phyloP scores from a whole-genome alignment of 2,329 filamentous ascomycete genomes.

The Esteya vermicola region DNA sequence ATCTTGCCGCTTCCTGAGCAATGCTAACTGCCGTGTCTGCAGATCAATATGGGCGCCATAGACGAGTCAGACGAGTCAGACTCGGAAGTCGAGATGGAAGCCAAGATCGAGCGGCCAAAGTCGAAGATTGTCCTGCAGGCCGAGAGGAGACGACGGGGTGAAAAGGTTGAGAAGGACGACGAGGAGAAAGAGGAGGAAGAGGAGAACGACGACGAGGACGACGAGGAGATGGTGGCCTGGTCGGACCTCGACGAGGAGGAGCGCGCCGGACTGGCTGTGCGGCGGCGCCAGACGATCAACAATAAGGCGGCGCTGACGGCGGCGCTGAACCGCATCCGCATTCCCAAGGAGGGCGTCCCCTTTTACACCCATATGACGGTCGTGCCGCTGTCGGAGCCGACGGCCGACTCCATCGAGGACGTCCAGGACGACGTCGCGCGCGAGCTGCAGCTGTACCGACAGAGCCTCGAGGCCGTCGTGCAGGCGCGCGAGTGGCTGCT shows the following conservation, averaged over 20 bases:
- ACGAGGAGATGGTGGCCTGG: slow-evolving; percentile 73
- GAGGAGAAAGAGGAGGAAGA: slow-evolving; percentile 18
- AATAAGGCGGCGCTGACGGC: slow-evolving; percentile 78
- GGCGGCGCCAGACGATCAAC: slow-evolving; percentile 93
- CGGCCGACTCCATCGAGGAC: slow-evolving; percentile 56
- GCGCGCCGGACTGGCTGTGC: slow-evolving; percentile 72
- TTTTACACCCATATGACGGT: slow-evolving; percentile 78
- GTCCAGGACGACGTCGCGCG: slow-evolving; percentile 84
- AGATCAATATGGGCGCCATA: slow-evolving; percentile 41
- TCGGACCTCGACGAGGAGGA: slow-evolving; percentile 65
- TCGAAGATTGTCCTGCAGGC: no score
- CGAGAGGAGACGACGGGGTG: slow-evolving; percentile 14
- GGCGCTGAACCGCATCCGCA: slow-evolving; percentile 63
- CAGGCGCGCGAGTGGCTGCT: slow-evolving; percentile 60
- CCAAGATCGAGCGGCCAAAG: slow-evolving; percentile 42
- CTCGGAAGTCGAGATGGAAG: slow-evolving; percentile 64
- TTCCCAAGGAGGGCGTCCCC: slow-evolving; percentile 47
- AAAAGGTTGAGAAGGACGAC: slow-evolving; percentile 26
- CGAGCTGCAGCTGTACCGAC: slow-evolving; percentile 85
- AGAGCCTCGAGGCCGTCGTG: slow-evolving; percentile 67
- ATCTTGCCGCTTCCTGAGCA: no score
- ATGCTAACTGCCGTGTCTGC: no score
- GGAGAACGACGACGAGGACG: slow-evolving; percentile 34
- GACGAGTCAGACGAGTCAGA: slow-evolving; percentile 52
- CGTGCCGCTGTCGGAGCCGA: slow-evolving; percentile 46